These are phyloP conservation scores for Terfezia claveryi DNA, from an alignment of 495 filamentous ascomycete genomes.

Conservation along the genomic window DNA sequence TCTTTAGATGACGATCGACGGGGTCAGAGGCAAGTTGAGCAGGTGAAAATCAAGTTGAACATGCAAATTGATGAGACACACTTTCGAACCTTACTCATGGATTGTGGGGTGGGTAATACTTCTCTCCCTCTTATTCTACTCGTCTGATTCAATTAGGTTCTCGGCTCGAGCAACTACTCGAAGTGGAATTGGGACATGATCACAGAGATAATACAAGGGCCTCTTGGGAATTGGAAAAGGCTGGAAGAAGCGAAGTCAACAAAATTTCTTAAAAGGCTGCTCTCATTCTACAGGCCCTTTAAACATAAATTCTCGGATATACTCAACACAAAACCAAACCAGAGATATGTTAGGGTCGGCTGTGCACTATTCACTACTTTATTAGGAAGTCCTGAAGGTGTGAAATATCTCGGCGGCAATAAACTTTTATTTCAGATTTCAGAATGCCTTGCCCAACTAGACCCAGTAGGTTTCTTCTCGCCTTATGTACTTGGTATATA, in stretches of 20 bases:
- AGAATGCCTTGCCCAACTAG: constrained; percentile 84
- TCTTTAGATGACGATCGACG: constrained; percentile 24
- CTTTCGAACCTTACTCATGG: constrained; percentile 66
- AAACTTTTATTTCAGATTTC: constrained; percentile 84
- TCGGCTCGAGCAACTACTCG: constrained; percentile 60
- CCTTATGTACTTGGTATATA: not conserved
- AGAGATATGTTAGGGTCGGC: constrained; percentile 77
- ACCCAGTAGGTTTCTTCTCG: constrained; percentile 29
- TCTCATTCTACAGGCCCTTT: constrained; percentile 90
- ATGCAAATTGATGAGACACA: constrained; percentile 66
- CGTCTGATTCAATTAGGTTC: constrained; percentile 30
- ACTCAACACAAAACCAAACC: constrained; percentile 70
- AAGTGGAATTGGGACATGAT: constrained; percentile 98
- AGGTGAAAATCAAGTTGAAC: constrained; percentile 47
- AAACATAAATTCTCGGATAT: constrained; percentile 82
- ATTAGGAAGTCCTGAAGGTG: constrained; percentile 63
- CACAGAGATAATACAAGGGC: constrained; percentile 75
- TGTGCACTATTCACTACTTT: constrained; percentile 71
- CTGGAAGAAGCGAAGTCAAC: constrained; percentile 84
- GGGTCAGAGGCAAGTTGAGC: constrained; percentile 29
- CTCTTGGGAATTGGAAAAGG: constrained; percentile 72
- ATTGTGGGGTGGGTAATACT: constrained; percentile 31
- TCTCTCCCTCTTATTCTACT: not conserved
- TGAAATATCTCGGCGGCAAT: constrained; percentile 65
- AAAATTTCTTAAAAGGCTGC: constrained; percentile 82